These are phyloP conservation scores for Coniochaeta hoffmannii DNA, from an alignment of 2,329 filamentous ascomycete species.

Conservation along the genomic window DNA sequence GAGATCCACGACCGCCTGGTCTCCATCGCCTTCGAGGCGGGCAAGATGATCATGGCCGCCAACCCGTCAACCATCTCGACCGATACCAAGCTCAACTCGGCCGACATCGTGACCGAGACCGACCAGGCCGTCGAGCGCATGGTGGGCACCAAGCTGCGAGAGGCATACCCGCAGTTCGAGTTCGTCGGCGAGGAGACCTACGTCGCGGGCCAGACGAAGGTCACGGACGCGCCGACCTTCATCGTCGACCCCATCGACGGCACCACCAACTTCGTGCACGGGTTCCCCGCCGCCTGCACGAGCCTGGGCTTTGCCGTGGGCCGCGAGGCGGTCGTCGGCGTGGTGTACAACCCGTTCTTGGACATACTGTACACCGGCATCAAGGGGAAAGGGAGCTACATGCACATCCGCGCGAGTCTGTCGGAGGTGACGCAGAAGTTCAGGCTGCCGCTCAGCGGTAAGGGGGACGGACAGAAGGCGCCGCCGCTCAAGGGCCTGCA, in stretches of 20 bases:
- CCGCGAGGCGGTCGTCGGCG: constrained; percentile 56
- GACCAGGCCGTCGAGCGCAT: constrained; percentile 59
- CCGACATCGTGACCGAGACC: constrained; percentile 62
- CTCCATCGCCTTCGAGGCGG: constrained; percentile 54
- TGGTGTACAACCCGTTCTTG: constrained; percentile 75
- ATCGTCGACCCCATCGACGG: constrained; percentile 79
- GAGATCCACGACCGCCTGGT: constrained; percentile 56
- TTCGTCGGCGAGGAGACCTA: constrained; percentile 78
- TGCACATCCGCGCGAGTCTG: constrained; percentile 36
- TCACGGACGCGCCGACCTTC: constrained; percentile 65
- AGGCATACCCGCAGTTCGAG: constrained; percentile 46
- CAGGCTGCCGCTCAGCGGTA: constrained; percentile 29
- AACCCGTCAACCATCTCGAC: constrained; percentile 50
- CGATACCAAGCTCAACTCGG: constrained; percentile 59
- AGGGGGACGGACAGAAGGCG: constrained; percentile 32
- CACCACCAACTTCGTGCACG: constrained; percentile 75
- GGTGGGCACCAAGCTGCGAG: constrained; percentile 44
- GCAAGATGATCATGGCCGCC: constrained; percentile 54
- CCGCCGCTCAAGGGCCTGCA: constrained; percentile 54
- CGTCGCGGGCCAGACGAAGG: constrained; percentile 50
- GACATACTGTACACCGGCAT: constrained; percentile 63
- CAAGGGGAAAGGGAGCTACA: constrained; percentile 58
- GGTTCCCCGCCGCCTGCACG: constrained; percentile 67
- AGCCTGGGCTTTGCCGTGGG: constrained; percentile 65
- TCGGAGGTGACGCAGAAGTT: constrained; percentile 20